A percentile compares a stretch with the other conserved stretches of the same genome.
Conservation (phyloP, 108 stramenopile species). For the Schizochytrium sp. region DNA sequence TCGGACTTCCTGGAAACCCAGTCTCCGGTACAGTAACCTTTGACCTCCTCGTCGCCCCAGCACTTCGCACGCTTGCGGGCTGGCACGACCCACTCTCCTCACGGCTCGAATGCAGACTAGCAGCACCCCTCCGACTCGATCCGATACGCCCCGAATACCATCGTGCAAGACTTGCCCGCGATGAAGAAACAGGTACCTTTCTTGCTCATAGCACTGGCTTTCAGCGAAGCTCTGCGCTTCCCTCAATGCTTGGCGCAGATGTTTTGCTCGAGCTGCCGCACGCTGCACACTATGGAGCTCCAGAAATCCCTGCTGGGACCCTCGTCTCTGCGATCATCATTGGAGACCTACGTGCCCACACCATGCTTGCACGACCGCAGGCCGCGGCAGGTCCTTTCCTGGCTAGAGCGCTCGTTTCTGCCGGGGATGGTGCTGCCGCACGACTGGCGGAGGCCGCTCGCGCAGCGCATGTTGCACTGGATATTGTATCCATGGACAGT, state of each 20-base stretch:
- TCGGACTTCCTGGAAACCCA: slow-evolving; percentile 91
- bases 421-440: neutral
- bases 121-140: neutral
- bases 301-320: neutral
- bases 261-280: neutral
- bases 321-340: neutral
- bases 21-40: slow-evolving; percentile 77
- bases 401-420: neutral
- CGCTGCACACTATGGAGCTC: neutral
- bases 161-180: neutral
- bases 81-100: neutral
- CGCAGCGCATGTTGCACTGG: neutral
- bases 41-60: slow-evolving; percentile 74
- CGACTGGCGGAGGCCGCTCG: neutral
- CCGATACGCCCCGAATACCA: neutral
- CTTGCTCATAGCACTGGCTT: neutral
- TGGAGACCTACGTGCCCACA: neutral
- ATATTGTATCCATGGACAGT: neutral
- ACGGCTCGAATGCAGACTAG: neutral
- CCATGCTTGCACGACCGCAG: neutral
- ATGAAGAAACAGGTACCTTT: neutral
- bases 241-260: neutral
- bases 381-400: neutral
- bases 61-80: slow-evolving; percentile 46
- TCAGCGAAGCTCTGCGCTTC: neutral